Conservation (phyloP, 2,329 filamentous ascomycete genomes). For the Blumeria graminis region DNA sequence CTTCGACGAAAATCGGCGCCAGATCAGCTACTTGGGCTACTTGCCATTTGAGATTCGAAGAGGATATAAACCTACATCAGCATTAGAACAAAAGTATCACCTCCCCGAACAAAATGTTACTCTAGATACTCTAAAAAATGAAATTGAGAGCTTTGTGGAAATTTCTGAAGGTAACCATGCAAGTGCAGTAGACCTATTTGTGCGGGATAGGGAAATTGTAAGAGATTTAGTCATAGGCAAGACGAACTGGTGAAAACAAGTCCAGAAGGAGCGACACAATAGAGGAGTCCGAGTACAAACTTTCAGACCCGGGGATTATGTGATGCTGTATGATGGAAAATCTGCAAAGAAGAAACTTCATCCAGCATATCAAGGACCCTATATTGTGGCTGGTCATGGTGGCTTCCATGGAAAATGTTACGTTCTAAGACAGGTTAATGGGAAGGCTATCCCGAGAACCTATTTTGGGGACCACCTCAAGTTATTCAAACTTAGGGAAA, state of each 20-base stretch:
- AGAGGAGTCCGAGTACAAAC: too few species aligned
- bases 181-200: too few species aligned
- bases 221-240: too few species aligned
- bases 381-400: not conserved
- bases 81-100: not conserved
- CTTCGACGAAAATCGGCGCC: not conserved
- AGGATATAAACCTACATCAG: not conserved
- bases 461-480: slow-evolving; percentile 1
- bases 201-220: too few species aligned
- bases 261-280: too few species aligned
- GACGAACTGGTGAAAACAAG: too few species aligned
- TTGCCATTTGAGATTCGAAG: not conserved
- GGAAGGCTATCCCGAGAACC: not conserved
- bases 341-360: slow-evolving; percentile 1
- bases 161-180: too few species aligned
- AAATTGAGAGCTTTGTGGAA: too few species aligned
- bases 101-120: too few species aligned
- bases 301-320: not conserved
- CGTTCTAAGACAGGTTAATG: not conserved
- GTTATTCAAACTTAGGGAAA: not conserved
- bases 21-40: not conserved
- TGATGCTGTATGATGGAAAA: slow-evolving; percentile 1
- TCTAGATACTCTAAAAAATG: too few species aligned
- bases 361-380: not conserved
- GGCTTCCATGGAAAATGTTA: not conserved